Evolutionary conservation across 768 basidiomycete species (phyloP).

Genomic region (Scleroderma citrinum): DNA sequence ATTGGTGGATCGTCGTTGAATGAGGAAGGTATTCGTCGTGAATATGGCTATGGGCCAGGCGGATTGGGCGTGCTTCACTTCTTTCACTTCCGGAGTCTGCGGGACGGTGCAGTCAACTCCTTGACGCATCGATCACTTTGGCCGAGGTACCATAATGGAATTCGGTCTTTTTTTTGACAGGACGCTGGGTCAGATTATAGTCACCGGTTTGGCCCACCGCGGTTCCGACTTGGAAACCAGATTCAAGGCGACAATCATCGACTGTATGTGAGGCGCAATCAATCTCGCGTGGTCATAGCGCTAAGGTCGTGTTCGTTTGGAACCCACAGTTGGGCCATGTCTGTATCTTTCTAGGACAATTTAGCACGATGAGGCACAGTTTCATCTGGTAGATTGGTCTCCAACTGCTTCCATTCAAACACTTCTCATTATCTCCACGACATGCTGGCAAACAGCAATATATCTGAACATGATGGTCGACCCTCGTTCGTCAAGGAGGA

Average conservation of each 20-base stretch:
- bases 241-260: neutral
- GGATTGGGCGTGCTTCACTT: conserved; percentile 17
- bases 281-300: neutral
- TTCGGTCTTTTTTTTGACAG: conserved; percentile 14
- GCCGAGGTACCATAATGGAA: conserved; percentile 11
- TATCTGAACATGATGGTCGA: conserved; percentile 4
- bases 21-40: conserved; percentile 9
- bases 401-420: conserved; percentile 6
- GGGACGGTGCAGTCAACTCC: conserved; percentile 14
- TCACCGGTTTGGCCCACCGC: conserved; percentile 11
- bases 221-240: conserved; percentile 6
- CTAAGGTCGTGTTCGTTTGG: neutral
- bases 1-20: conserved; percentile 19
- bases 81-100: conserved; percentile 24
- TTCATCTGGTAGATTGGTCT: conserved; percentile 9
- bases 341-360: neutral
- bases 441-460: conserved; percentile 14
- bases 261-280: neutral
- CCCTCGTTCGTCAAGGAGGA: conserved; percentile 7
- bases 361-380: conserved; percentile 9
- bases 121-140: conserved; percentile 16
- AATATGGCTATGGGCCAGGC: conserved; percentile 20
- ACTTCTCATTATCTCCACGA: conserved; percentile 9
- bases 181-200: conserved; percentile 4
- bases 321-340: neutral